phyloP scores from a whole-genome alignment of 2,329 filamentous ascomycete species.

The Lasiodiplodia sp. region DNA sequence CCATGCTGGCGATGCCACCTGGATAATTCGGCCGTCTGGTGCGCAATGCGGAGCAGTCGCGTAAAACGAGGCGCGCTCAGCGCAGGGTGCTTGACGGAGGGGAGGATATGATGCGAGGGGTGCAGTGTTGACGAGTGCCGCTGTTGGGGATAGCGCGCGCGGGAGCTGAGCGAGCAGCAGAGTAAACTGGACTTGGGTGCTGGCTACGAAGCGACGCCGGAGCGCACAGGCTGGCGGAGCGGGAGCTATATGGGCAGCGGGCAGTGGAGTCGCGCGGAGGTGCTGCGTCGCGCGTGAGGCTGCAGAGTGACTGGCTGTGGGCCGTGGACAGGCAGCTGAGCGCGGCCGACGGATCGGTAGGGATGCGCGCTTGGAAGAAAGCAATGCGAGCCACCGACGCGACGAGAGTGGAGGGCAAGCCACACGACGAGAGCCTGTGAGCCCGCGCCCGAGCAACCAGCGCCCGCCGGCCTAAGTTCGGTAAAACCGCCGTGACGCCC shows the following conservation, averaged over 20 bases:
- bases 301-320: conserved; percentile 27
- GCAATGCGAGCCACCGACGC: conserved; percentile 3
- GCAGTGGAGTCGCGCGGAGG: conserved; percentile 15
- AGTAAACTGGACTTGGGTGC: conserved; percentile 16
- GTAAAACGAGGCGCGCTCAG: conserved; percentile 5
- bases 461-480: conserved; percentile 9
- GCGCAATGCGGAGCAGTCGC: conserved; percentile 26
- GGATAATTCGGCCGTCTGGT: conserved; percentile 25
- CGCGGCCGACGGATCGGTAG: conserved; percentile 22
- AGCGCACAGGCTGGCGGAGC: background rate
- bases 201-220: conserved; percentile 5
- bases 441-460: background rate
- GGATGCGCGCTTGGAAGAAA: conserved; percentile 24
- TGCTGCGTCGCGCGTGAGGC: conserved; percentile 18
- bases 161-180: conserved; percentile 20
- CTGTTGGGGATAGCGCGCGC: conserved; percentile 23
- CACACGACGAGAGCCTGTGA: background rate
- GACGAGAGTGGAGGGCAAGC: background rate
- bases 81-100: conserved; percentile 8
- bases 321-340: conserved; percentile 26
- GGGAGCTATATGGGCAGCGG: conserved; percentile 11
- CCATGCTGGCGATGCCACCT: conserved; percentile 29
- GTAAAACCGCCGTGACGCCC: conserved; percentile 1
- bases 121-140: conserved; percentile 17
- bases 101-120: conserved; percentile 16